A percentile compares a stretch with the other conserved stretches of the same genome.
phyloP scores from a whole-genome alignment of 2,329 filamentous ascomycete genomes.

The Torrubiellomyces zombiae region DNA sequence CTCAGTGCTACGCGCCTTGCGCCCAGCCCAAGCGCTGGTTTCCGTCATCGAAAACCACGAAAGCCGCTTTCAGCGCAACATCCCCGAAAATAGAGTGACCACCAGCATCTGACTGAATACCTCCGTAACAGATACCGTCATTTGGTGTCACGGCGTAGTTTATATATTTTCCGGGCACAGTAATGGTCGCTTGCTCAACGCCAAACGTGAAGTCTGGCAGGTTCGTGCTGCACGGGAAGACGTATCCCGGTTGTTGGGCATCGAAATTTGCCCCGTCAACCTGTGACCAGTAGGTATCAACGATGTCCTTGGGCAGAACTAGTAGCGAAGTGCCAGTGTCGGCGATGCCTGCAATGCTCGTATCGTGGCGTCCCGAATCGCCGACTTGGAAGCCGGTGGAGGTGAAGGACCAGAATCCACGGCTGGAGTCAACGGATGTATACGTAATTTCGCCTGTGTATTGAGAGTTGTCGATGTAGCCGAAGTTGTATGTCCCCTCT shows the following conservation, averaged over 20 bases:
- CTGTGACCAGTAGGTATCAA: conserved; percentile 28
- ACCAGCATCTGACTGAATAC: conserved; percentile 39
- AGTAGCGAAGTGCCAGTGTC: conserved; percentile 49
- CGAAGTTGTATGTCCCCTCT: conserved; percentile 57
- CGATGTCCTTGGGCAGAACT: conserved; percentile 35
- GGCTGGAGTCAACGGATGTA: conserved; percentile 39
- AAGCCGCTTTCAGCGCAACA: conserved; percentile 41
- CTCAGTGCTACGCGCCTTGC: no score
- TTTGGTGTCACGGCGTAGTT: conserved; percentile 31
- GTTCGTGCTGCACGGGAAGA: conserved; percentile 24
- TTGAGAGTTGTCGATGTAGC: conserved; percentile 46
- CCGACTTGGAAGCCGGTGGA: conserved; percentile 9
- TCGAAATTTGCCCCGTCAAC: conserved; percentile 20
- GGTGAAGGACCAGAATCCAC: conserved; percentile 43
- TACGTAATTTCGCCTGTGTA: conserved; percentile 47
- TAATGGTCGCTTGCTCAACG: conserved; percentile 39
- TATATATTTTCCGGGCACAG: conserved; percentile 33
- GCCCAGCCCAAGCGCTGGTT: conserved; percentile 31
- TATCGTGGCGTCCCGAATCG: conserved; percentile 3
- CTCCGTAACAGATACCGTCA: conserved; percentile 41
- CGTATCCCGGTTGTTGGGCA: conserved; percentile 21
- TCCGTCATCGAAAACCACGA: conserved; percentile 37
- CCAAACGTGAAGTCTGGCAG: conserved; percentile 35
- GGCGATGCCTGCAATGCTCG: conserved; percentile 31
- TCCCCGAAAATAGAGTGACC: conserved; percentile 42